Evolutionary conservation across 1,139 yeast species (phyloP), one percentile per base, ranked within the genome.

Genomic region (Pichia sp.): DNA sequence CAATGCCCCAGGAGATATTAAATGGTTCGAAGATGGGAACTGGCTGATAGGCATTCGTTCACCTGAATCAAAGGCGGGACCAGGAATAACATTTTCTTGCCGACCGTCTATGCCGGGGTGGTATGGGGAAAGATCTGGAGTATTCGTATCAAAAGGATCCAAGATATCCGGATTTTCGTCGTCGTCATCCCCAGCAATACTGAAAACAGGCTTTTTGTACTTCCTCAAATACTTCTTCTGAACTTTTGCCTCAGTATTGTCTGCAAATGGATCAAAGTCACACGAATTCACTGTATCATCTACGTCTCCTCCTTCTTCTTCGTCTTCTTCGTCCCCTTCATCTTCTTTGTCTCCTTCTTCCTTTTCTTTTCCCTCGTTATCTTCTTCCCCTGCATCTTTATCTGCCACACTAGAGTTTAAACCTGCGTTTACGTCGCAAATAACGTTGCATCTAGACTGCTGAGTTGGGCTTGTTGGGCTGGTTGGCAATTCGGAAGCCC

Each of bases 141-240:
- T 19, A 19, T 19, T 5, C 5, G 48, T 29, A 8, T 42, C 45
- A 43, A 47, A 52, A 41, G 54, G 50, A 48, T 52, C 46, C 16
- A 48, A 19, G 23, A 30, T 16, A 7, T 32, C 41, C 23, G 13
- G 26, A n/a, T 46, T 45, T 1, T 57, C 59, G 8, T 57, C 62
- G 26, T 55, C 57, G 16, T 64, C 67, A 44, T 74, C 80, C 16
- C 69, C 79, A 31, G 72, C 78, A 55, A 78, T 65, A 57, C 75
- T 74, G 66, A 79, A 80, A 1, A 75, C 70, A 0, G 81, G 79
- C 13, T 53, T 55, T 13, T 50, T 50, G 26, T 53, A 36, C 26
- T 49, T 54, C 29, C 49, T 51, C 15, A 16, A 7, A 29, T 8
- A 19, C 31, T 40, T 41, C 10, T 49, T 40, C 40, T 36, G 23